These are phyloP conservation scores for Verticillium nubilum DNA, from an alignment of 2,329 filamentous ascomycete genomes.

Conservation along the genomic window DNA sequence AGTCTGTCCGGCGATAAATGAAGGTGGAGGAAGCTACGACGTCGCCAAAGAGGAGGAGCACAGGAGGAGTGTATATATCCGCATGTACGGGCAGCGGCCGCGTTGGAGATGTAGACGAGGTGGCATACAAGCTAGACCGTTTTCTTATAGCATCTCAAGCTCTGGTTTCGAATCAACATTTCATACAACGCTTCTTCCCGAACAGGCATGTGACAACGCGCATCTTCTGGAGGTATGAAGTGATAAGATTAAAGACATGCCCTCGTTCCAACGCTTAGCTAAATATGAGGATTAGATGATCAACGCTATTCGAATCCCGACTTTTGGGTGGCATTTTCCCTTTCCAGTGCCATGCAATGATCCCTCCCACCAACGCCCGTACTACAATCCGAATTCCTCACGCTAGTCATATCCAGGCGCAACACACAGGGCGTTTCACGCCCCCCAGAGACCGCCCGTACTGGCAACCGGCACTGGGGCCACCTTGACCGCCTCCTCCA, in stretches of 20 bases:
- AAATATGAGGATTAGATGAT: no score
- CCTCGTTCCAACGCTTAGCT: no score
- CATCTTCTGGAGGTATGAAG: no score
- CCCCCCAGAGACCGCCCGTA: constrained; percentile 38
- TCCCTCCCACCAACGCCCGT: background rate
- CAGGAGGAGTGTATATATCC: background rate
- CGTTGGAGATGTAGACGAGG: constrained; percentile 70
- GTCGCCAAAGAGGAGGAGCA: background rate
- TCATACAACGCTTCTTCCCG: background rate
- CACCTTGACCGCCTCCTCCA: constrained; percentile 28
- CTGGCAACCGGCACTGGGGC: constrained; percentile 17
- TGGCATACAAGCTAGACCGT: constrained; percentile 58
- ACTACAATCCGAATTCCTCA: no score
- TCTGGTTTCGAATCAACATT: no score
- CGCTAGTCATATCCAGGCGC: no score
- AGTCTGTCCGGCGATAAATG: background rate
- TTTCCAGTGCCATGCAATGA: background rate
- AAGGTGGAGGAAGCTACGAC: background rate
- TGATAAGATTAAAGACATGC: no score
- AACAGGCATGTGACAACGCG: no score
- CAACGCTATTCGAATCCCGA: no score
- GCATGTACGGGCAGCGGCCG: no score
- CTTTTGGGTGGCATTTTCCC: background rate
- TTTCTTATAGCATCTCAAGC: background rate
- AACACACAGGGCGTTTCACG: constrained; percentile 4